A percentile compares a stretch with the other conserved stretches of the same genome.
Conservation (phyloP, 805 yeast species). For the Metschnikowia gruessii region DNA sequence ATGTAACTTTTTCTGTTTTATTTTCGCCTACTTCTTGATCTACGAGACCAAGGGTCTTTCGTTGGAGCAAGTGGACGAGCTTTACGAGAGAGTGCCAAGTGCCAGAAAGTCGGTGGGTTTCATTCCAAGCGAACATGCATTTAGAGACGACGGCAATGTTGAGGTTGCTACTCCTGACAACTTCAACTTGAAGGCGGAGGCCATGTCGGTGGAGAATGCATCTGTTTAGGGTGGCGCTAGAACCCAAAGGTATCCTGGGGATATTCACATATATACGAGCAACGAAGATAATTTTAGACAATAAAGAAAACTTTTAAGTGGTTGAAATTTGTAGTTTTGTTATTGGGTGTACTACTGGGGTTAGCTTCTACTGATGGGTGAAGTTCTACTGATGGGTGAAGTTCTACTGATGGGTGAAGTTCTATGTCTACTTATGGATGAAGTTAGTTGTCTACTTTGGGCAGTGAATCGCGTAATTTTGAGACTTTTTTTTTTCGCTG, state of each 20-base stretch:
- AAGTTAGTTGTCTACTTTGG: too few species aligned
- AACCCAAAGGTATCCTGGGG: conserved; percentile 3
- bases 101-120: conserved; percentile 36
- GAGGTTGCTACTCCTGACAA: conserved; percentile 10
- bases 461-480: too few species aligned
- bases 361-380: too few species aligned
- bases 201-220: conserved; percentile 27
- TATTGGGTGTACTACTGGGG: too few species aligned
- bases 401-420: too few species aligned
- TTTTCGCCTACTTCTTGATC: conserved; percentile 34
- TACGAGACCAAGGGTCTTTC: conserved; percentile 43
- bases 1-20: conserved; percentile 32
- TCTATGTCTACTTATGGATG: too few species aligned
- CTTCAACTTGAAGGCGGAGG: conserved; percentile 24
- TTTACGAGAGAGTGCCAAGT: conserved; percentile 31
- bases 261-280: conserved; percentile 4
- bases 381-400: too few species aligned
- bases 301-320: too few species aligned
- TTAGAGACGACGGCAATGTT: conserved; percentile 26
- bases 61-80: conserved; percentile 42
- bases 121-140: conserved; percentile 36
- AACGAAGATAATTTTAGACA: not conserved
- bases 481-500: too few species aligned
- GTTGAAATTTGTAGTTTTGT: too few species aligned
- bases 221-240: conserved; percentile 17